Conservation (phyloP, 805 yeast species). For the Lachancea quebecensis region DNA sequence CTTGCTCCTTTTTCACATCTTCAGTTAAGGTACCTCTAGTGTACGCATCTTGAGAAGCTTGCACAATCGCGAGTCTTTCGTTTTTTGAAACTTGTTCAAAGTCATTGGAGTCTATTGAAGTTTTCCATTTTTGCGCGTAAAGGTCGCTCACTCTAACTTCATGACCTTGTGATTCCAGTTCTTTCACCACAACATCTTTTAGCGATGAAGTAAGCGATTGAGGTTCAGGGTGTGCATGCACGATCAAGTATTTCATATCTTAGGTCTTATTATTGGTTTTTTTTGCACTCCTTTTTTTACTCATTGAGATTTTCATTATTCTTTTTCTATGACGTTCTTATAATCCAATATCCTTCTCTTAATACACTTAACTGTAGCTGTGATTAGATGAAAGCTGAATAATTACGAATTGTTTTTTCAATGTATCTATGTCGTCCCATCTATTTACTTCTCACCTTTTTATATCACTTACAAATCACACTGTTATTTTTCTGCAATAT, state of each 20-base stretch:
- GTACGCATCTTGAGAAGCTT: slow-evolving; percentile 17
- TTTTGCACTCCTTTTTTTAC: too few species aligned
- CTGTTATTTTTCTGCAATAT: too few species aligned
- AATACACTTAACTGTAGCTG: too few species aligned
- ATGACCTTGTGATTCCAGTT: slow-evolving; percentile 19
- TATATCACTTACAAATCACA: too few species aligned
- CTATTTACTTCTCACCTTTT: too few species aligned
- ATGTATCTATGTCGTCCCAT: too few species aligned
- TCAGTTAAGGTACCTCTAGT: slow-evolving; percentile 15
- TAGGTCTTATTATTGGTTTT: too few species aligned
- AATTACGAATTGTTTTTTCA: too few species aligned
- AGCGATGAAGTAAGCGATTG: slow-evolving; percentile 22
- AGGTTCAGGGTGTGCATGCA: slow-evolving; percentile 27
- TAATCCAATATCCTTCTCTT: too few species aligned
- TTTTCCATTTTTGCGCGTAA: slow-evolving; percentile 21
- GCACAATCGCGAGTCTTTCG: slow-evolving; percentile 12
- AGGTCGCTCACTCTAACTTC: slow-evolving; percentile 26
- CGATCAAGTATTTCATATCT: slow-evolving; percentile 21
- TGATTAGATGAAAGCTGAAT: too few species aligned
- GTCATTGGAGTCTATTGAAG: slow-evolving; percentile 18
- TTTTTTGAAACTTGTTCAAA: slow-evolving; percentile 13
- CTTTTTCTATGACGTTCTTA: too few species aligned
- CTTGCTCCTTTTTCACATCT: slow-evolving; percentile 26
- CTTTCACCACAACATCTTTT: slow-evolving; percentile 12
- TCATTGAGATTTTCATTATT: too few species aligned